Conservation (phyloP, 2,329 filamentous ascomycete species). For the Ilyonectria destructans region DNA sequence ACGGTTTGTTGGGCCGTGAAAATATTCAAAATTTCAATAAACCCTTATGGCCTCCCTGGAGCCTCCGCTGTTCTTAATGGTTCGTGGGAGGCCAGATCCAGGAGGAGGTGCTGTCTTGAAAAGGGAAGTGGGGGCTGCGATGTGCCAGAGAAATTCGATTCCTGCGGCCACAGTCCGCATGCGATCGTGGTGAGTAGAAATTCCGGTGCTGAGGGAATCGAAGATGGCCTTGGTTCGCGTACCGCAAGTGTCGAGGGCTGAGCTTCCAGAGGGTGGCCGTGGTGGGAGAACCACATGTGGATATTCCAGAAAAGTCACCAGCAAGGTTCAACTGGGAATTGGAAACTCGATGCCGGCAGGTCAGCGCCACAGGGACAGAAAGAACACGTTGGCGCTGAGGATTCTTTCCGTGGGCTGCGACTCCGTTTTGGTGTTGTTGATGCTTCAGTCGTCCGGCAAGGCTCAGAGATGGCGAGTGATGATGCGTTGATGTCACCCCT, state of each 20-base stretch:
- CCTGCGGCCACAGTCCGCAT: neutral
- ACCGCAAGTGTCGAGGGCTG: neutral
- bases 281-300: constrained; percentile 16
- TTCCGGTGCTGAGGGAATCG: neutral
- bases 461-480: constrained; percentile 7
- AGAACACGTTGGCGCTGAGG: neutral
- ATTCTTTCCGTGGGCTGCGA: neutral
- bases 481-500: constrained; percentile 26
- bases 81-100: constrained; percentile 5
- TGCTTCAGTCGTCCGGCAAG: neutral
- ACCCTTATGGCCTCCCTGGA: constrained; percentile 8
- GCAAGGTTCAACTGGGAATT: constrained; percentile 20
- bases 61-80: neutral
- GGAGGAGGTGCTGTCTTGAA: neutral
- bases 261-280: constrained; percentile 3
- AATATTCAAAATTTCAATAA: constrained; percentile 17
- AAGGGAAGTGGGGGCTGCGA: neutral
- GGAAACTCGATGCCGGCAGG: constrained; percentile 19
- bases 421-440: constrained; percentile 5
- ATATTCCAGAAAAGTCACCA: constrained; percentile 16
- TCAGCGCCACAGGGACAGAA: neutral
- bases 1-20: neutral
- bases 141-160: neutral
- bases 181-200: neutral
- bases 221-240: neutral